Evolutionary conservation across 768 basidiomycete species (phyloP), one percentile per base, ranked within the genome.

Genomic region (Lactifluus hygrophoroides): DNA sequence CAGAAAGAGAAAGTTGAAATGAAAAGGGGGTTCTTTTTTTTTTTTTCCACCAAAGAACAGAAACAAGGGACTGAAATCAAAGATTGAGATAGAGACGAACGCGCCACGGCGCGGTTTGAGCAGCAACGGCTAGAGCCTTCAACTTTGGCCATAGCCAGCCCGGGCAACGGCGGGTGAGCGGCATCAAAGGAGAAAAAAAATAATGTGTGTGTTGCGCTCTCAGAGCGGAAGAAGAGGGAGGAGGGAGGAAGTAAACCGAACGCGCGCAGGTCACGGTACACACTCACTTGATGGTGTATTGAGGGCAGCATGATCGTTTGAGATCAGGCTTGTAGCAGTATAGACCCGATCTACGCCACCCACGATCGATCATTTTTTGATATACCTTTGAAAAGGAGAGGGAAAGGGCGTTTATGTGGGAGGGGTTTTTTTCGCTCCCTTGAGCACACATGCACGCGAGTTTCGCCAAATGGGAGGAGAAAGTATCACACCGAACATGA

Each of bases 281-380:
- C n/a, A 69, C 75, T 55, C 65, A 88, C 92, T 82, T 90, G 69
- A 97, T 97, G 3, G 95, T 92, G 68, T 96, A 95, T 64, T 93
- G 89, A 0, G 94, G 91, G 69, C 95, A 98, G 68, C 95, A 97
- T 10, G 92, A 86, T 5, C 72, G 69, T 61, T 75, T 79, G 70
- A 94, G 75, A 69, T 94, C 84, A 4, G 94, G 94, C 62, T 90
- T 91, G 71, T 97, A 97, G 66, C 90, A 84, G 72, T 85, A 94
- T 28, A 74, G 76, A 72, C 89, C 89, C 55, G 88, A 88, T 60
- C 90, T 80, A 54, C 90, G 80, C 90, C 90, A 93, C 25, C 90
- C 89, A 19, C 84, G 78, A 71, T 91, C 84, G 62, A 91, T 84
- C 88, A 92, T 89, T 64, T 71, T 74, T 67, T 90, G 88, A 70